Evolutionary conservation across 225 moss, liverwort and hornwort genomes (phyloP).

Genomic region (Straminergon stramineum): DNA sequence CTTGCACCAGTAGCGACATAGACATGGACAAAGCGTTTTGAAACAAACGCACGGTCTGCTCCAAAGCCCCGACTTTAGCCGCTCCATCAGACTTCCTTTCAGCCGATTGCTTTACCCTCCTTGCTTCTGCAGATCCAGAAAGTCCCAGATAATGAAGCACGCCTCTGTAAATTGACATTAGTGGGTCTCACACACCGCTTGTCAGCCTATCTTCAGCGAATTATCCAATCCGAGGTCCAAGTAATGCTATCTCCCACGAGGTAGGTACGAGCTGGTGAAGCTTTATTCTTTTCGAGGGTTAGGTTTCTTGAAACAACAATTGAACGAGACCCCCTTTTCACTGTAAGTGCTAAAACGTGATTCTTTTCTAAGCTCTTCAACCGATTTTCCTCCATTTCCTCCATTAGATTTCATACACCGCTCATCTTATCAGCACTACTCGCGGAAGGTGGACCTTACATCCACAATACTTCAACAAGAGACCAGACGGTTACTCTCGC

Average conservation of each 20-base stretch:
- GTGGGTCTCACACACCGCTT: neutral
- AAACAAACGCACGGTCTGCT: constrained; percentile 45
- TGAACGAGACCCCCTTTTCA: neutral
- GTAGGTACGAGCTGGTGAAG: neutral
- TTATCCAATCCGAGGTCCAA: neutral
- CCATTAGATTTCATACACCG: neutral
- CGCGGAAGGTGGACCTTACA: neutral
- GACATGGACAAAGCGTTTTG: constrained; percentile 41
- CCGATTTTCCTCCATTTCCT: neutral
- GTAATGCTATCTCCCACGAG: neutral
- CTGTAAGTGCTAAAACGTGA: neutral
- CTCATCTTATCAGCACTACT: neutral
- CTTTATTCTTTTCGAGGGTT: neutral
- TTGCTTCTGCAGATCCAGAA: constrained; percentile 47
- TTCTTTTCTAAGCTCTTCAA: neutral
- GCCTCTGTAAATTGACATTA: neutral
- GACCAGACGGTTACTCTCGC: neutral
- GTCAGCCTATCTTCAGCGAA: neutral
- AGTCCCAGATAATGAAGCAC: neutral
- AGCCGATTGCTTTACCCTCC: constrained; percentile 65
- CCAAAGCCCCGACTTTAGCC: constrained; percentile 38
- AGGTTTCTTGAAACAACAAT: neutral
- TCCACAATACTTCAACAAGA: neutral
- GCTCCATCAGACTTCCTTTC: constrained; percentile 69
- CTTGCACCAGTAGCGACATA: constrained; percentile 31